These are phyloP conservation scores for Mycena albidolilacea DNA, from an alignment of 768 basidiomycete species.

Conservation along the genomic window DNA sequence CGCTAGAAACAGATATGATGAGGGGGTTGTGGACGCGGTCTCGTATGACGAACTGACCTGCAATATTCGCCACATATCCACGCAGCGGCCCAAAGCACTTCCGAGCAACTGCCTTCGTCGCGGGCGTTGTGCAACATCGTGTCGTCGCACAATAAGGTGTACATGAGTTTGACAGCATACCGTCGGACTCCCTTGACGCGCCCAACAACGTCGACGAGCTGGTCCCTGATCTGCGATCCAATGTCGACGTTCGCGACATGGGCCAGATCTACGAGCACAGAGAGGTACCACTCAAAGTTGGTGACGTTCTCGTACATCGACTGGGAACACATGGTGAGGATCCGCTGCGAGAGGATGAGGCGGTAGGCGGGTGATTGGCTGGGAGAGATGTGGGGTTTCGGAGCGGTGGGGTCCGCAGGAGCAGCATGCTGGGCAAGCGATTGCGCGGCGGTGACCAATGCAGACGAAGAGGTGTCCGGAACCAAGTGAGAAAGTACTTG, in stretches of 20 bases:
- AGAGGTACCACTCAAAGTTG: constrained; percentile 99
- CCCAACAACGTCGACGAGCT: constrained; percentile 89
- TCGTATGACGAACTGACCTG: constrained; percentile 66
- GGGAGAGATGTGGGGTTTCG: constrained; percentile 61
- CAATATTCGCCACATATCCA: constrained; percentile 98
- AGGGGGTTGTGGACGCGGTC: constrained; percentile 8
- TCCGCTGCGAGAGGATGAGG: constrained; percentile 82
- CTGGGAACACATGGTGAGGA: constrained; percentile 89
- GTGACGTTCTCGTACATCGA: constrained; percentile 88
- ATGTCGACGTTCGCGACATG: constrained; percentile 89
- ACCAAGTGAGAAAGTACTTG: constrained; percentile 92
- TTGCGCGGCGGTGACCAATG: constrained; percentile 74
- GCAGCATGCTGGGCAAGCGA: constrained; percentile 62
- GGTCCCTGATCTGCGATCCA: constrained; percentile 83
- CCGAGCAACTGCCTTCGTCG: constrained; percentile 83
- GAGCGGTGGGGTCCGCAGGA: constrained; percentile 51
- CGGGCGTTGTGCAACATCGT: constrained; percentile 75
- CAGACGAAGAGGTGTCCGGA: constrained; percentile 63
- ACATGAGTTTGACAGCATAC: constrained; percentile 89
- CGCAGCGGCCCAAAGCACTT: constrained; percentile 93
- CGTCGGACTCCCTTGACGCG: constrained; percentile 82
- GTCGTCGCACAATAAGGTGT: constrained; percentile 85
- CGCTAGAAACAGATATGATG: constrained; percentile 58
- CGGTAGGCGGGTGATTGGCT: constrained; percentile 89
- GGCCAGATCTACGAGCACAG: constrained; percentile 92